Base-by-base conservation (phyloP, 345 rosid genomes). In the Citrus cavaleriei region DNA sequence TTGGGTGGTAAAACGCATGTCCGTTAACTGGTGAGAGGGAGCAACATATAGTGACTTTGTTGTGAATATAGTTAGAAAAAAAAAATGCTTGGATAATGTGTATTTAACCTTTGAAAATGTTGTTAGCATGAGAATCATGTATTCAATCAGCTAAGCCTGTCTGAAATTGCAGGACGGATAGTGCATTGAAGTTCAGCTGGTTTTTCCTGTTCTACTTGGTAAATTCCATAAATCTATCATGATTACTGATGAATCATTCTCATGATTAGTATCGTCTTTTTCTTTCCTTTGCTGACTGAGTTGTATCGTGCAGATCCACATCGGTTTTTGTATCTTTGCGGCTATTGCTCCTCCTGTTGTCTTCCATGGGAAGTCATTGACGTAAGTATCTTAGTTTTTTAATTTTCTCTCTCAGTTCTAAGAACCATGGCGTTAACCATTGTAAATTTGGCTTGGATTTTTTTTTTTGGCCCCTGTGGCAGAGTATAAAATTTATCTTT, bases 291-390 rank as follows among this genome's bases (percentile, higher is more conserved):
- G 19, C 74, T 70, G 66, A 68, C 82, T 76, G 67, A 73, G 59
- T 69, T 22, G 63, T 70, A 28, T 61, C 27, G 34, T 78, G 83
- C 95, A 97, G 99, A 77, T 97, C 72, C 99, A 97, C 84, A 84
- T 94, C 83, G 96, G 89, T 65, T 94, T 97, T 86, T 94, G 98
- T 86, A 90, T 97, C 40, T 80, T 97, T 86, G 98, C 99, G n/a
- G 95, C 99, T 72, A 92, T 97, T 83, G 98, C 99, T 73, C 99
- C 99, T 63, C 99, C 99, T 7, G 60, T 97, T 57, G 90, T 97
- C 79, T 97, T 97, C 84, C 93, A 88, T n/a, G 99, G 99, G 84
- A 85, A 92, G 80, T 97, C 99, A 75, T 84, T 97, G 81, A 91
- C 99, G 98, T 97, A 94, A 93, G 98, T 80, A 7, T 76, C 81